Evolutionary conservation across 805 yeast species (phyloP).

Genomic region (Ogataea minuta): DNA sequence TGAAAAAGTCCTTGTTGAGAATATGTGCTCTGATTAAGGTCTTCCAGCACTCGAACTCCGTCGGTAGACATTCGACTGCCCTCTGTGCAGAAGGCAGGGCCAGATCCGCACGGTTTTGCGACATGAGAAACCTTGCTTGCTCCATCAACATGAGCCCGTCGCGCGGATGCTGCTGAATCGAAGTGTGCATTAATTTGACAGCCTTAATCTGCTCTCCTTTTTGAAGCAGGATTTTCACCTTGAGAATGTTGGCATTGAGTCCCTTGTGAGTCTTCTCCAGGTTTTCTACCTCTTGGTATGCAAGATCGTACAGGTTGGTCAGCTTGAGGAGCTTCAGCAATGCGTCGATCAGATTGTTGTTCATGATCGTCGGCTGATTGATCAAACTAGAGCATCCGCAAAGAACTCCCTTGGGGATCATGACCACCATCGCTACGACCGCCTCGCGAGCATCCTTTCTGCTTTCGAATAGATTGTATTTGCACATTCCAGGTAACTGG

Average conservation of each 20-base stretch:
- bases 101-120: slow-evolving; percentile 48
- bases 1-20: slow-evolving; percentile 49
- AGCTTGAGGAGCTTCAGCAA: slow-evolving; percentile 40
- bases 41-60: slow-evolving; percentile 75
- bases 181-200: slow-evolving; percentile 40
- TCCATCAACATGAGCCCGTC: slow-evolving; percentile 56
- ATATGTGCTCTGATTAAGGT: slow-evolving; percentile 60
- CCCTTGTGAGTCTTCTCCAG: slow-evolving; percentile 15
- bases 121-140: slow-evolving; percentile 63
- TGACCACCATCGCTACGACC: slow-evolving; percentile 38
- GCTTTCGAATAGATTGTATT: slow-evolving; percentile 42
- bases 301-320: slow-evolving; percentile 37
- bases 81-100: slow-evolving; percentile 60
- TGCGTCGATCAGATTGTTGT: slow-evolving; percentile 56
- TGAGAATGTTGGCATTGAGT: slow-evolving; percentile 34
- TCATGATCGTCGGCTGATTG: slow-evolving; percentile 36
- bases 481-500: slow-evolving; percentile 59
- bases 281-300: slow-evolving; percentile 39
- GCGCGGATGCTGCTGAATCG: slow-evolving; percentile 44
- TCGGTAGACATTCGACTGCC: slow-evolving; percentile 67
- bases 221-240: slow-evolving; percentile 40
- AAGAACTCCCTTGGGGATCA: slow-evolving; percentile 46
- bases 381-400: slow-evolving; percentile 41
- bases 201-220: slow-evolving; percentile 49
- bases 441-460: slow-evolving; percentile 37